phyloP scores from a whole-genome alignment of 2,329 filamentous ascomycete genomes.

The Apiospora arundinis region DNA sequence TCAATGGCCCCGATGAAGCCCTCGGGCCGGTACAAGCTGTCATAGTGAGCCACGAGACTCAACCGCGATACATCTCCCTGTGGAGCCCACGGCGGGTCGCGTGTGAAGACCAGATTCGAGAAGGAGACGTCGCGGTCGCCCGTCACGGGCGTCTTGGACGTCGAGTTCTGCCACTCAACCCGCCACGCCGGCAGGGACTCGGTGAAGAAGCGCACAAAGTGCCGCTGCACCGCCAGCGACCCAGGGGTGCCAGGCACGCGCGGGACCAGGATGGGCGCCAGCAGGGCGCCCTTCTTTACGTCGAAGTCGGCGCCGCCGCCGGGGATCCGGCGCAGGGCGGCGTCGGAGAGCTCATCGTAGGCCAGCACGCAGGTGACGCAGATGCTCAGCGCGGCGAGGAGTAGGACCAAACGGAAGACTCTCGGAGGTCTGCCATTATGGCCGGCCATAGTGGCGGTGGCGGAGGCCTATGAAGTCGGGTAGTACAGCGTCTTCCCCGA shows the following conservation, averaged over 20 bases:
- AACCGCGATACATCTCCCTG: slow-evolving; percentile 78
- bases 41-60: slow-evolving; percentile 93
- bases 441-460: background rate
- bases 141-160: slow-evolving; percentile 78
- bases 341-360: slow-evolving; percentile 71
- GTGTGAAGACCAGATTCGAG: slow-evolving; percentile 81
- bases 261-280: slow-evolving; percentile 86
- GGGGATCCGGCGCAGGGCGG: slow-evolving; percentile 74
- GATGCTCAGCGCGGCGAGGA: slow-evolving; percentile 1
- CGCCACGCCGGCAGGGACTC: slow-evolving; percentile 78
- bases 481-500: background rate
- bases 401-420: background rate
- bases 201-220: slow-evolving; percentile 85
- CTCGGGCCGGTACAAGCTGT: slow-evolving; percentile 78
- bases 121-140: slow-evolving; percentile 78
- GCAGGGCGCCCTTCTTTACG: slow-evolving; percentile 74
- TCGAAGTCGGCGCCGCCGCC: slow-evolving; percentile 79
- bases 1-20: slow-evolving; percentile 95
- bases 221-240: slow-evolving; percentile 73
- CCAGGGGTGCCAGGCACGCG: slow-evolving; percentile 88
- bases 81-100: slow-evolving; percentile 84
- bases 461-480: background rate
- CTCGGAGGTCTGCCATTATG: background rate
- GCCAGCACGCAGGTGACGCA: slow-evolving; percentile 30
- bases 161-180: slow-evolving; percentile 88